Conservation (phyloP, 2,329 filamentous ascomycete species). For the Colletotrichum graminicola region DNA sequence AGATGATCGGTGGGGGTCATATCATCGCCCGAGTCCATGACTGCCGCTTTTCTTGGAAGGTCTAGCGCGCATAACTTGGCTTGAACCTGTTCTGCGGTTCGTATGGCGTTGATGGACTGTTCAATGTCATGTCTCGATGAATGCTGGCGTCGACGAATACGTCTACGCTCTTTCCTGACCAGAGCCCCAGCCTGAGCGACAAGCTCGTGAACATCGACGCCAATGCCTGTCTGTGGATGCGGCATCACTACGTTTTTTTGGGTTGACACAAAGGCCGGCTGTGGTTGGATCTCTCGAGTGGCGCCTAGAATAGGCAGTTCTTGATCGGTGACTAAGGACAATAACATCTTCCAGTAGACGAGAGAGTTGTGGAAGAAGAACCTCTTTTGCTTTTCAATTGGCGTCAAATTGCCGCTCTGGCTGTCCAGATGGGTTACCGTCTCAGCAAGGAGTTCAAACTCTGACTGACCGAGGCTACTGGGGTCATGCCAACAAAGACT, state of each 20-base stretch:
- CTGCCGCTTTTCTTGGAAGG: neutral
- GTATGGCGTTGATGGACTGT: slow-evolving; percentile 45
- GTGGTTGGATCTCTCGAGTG: slow-evolving; percentile 20
- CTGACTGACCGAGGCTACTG: slow-evolving; percentile 60
- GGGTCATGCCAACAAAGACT: slow-evolving; percentile 72
- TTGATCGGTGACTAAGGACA: slow-evolving; percentile 46
- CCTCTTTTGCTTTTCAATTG: slow-evolving; percentile 44
- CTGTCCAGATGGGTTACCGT: neutral
- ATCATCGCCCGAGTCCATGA: slow-evolving; percentile 45
- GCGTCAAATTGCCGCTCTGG: slow-evolving; percentile 26
- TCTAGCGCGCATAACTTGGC: slow-evolving; percentile 22
- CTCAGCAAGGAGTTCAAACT: slow-evolving; percentile 21
- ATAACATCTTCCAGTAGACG: slow-evolving; percentile 47
- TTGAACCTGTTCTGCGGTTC: slow-evolving; percentile 42
- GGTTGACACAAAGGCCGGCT: neutral
- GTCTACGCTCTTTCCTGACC: slow-evolving; percentile 45
- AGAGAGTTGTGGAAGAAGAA: slow-evolving; percentile 48
- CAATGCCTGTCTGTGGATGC: slow-evolving; percentile 47
- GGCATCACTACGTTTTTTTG: slow-evolving; percentile 35
- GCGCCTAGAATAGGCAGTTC: slow-evolving; percentile 10
- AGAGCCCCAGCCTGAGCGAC: slow-evolving; percentile 46
- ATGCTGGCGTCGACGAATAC: slow-evolving; percentile 44
- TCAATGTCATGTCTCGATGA: slow-evolving; percentile 46
- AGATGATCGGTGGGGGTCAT: slow-evolving; percentile 46
- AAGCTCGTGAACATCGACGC: slow-evolving; percentile 45